These are phyloP conservation scores for Colletotrichum sp. DNA, from an alignment of 2,329 filamentous ascomycete genomes.

Conservation along the genomic window DNA sequence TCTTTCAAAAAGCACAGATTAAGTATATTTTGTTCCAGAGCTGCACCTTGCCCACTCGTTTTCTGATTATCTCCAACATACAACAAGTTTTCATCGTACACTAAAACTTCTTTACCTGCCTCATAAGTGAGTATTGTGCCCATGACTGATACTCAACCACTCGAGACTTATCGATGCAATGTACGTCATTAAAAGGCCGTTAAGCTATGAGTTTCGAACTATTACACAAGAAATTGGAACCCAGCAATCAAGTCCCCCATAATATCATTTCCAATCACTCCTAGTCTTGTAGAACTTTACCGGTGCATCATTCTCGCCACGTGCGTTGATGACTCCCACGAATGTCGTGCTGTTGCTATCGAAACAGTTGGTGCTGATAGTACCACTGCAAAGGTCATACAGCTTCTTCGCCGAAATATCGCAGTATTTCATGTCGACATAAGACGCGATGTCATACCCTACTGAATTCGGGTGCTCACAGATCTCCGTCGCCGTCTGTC, in stretches of 20 bases:
- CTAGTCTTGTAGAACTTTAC: background rate
- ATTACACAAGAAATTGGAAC: background rate
- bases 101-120: background rate
- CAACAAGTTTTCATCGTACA: background rate
- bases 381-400: background rate
- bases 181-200: background rate
- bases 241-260: fast-evolving
- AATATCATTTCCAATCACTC: background rate
- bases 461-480: background rate
- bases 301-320: background rate
- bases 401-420: background rate
- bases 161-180: background rate
- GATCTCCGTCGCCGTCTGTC: background rate
- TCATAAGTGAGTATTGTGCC: background rate
- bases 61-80: background rate
- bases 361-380: background rate
- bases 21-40: background rate
- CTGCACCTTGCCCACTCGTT: background rate
- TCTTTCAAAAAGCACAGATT: background rate
- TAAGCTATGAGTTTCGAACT: background rate
- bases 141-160: background rate
- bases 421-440: slow-evolving; percentile 6
- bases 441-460: slow-evolving; percentile 6
- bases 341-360: background rate
- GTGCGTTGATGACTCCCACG: background rate